Evolutionary conservation across 192 early-diverging fungal species (phyloP).

Genomic region (Podochytrium sp.): DNA sequence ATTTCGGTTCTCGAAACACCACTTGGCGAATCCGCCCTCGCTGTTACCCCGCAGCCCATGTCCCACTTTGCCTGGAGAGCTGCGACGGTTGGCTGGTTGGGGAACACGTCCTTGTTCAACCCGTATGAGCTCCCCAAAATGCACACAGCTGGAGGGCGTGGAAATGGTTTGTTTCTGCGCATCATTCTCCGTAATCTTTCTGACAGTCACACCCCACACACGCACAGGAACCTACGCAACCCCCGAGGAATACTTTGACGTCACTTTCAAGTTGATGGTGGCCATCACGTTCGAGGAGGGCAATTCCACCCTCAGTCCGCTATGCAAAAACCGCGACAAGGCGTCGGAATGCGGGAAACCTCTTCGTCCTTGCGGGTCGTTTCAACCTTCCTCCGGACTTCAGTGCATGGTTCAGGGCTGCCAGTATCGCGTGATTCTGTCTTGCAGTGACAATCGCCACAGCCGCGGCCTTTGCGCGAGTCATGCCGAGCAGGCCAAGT

Average conservation of each 20-base stretch:
- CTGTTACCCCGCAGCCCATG: background rate
- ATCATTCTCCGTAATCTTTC: background rate
- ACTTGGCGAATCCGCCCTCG: background rate
- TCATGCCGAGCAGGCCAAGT: slow-evolving; percentile 18
- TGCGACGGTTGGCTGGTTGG: slow-evolving; percentile 38
- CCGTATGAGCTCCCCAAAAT: slow-evolving; percentile 34
- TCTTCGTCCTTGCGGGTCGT: slow-evolving; percentile 17
- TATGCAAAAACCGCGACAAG: slow-evolving; percentile 17
- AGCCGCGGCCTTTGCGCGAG: slow-evolving; percentile 29
- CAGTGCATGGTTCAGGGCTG: slow-evolving; percentile 23
- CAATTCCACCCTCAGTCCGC: slow-evolving; percentile 32
- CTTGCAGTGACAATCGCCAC: slow-evolving; percentile 31
- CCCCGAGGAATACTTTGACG: slow-evolving; percentile 39
- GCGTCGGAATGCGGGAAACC: slow-evolving; percentile 38
- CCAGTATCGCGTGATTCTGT: background rate
- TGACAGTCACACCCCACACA: background rate
- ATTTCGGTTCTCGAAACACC: too few relatives aligned
- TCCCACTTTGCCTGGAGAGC: slow-evolving; percentile 11
- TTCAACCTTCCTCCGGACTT: background rate
- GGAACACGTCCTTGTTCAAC: slow-evolving; percentile 29
- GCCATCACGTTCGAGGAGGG: slow-evolving; percentile 40
- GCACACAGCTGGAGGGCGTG: slow-evolving; percentile 11
- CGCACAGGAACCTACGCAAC: slow-evolving; percentile 23
- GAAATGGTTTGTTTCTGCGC: slow-evolving; percentile 4
- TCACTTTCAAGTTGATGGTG: slow-evolving; percentile 29